Base-by-base conservation (phyloP, 2,329 filamentous ascomycete species). In the Lachnum nothofagi region DNA sequence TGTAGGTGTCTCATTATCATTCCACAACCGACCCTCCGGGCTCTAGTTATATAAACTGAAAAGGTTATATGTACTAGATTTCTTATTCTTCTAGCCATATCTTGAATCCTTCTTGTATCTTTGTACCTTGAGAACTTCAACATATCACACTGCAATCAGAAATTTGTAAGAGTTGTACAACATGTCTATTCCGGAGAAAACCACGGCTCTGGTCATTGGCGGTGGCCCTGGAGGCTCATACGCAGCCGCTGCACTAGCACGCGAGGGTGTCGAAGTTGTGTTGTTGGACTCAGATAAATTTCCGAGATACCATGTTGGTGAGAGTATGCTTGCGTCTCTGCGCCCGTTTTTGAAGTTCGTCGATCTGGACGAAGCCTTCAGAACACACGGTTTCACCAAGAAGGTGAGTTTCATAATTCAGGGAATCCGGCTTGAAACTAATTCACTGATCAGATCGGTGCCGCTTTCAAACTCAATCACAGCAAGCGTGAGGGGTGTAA, bases 181-280 rank as follows among this genome's bases (percentile, higher is more conserved):
- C 17, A 38, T 38, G 34, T 38, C 34, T 38, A 20, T 38, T 12
- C 34, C 34, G 6, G 34, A 19, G 5, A 20, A 38, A 12, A 17
- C 12, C 27, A 34, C 38, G 17, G 46, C 44, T 4, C 61, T 73
- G 1, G 69, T 75, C 7, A 54, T 73, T 2, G 72, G 72, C 5
- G 72, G 70, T 22, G 72, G 72, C 5, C 73, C 73, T 9, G 70
- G 56, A 1, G 72, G 73, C 3, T 74, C 73, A 0, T 76, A 73
- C 45, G 51, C 70, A 1, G 71, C 73, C 4, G 53, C 67, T 0
- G 68, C 57, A 0, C 59, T 76, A 8, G 72, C 72, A 2, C 67
- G 71, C 1, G 72, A 76, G 53, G 71, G 69, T 1, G 54, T 76
- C 9, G 67, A 73, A 42, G 58, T 60, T 10, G 70, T 75, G 3